Percentiles rank a stretch among this genome's conserved stretches.
These are phyloP conservation scores for Crithidia expoeki DNA, from an alignment of 208 protist genomes.

Conservation along the genomic window DNA sequence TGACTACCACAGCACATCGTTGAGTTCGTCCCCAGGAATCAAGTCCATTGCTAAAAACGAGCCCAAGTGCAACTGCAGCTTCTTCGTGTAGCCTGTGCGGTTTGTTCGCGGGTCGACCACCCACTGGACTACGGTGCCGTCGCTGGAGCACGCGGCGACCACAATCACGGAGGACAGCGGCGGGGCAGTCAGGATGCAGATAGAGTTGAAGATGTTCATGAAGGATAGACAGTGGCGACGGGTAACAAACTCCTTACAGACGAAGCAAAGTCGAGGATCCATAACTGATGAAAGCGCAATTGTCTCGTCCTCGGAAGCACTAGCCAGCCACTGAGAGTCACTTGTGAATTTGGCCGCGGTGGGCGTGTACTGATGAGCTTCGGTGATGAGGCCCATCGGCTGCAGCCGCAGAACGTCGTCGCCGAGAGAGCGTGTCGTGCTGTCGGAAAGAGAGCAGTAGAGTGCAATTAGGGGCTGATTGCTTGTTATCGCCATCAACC, in stretches of 20 bases:
- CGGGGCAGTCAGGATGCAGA: conserved; percentile 69
- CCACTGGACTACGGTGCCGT: conserved; percentile 84
- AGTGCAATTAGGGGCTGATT: conserved; percentile 62
- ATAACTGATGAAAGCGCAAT: conserved; percentile 62
- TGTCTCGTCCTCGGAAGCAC: conserved; percentile 78
- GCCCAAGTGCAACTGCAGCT: conserved; percentile 78
- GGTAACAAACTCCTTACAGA: conserved; percentile 65
- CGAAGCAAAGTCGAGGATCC: conserved; percentile 51
- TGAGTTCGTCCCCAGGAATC: conserved; percentile 33
- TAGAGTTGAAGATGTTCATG: conserved; percentile 83
- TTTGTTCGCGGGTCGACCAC: conserved; percentile 66
- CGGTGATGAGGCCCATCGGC: conserved; percentile 61
- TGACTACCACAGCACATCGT: conserved; percentile 17
- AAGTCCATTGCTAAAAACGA: conserved; percentile 70
- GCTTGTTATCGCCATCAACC: conserved; percentile 68
- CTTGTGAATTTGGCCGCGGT: conserved; percentile 69
- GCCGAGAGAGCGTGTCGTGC: conserved; percentile 25
- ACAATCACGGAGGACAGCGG: conserved; percentile 74
- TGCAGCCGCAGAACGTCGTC: conserved; percentile 54
- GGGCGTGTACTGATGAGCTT: conserved; percentile 57
- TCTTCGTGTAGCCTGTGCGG: conserved; percentile 65
- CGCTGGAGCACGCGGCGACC: conserved; percentile 73
- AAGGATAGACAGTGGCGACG: conserved; percentile 79
- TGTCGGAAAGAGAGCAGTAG: conserved; percentile 46
- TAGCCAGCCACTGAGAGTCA: conserved; percentile 81